Conservation (phyloP, 148 eudicot species). For the Silene conica region DNA sequence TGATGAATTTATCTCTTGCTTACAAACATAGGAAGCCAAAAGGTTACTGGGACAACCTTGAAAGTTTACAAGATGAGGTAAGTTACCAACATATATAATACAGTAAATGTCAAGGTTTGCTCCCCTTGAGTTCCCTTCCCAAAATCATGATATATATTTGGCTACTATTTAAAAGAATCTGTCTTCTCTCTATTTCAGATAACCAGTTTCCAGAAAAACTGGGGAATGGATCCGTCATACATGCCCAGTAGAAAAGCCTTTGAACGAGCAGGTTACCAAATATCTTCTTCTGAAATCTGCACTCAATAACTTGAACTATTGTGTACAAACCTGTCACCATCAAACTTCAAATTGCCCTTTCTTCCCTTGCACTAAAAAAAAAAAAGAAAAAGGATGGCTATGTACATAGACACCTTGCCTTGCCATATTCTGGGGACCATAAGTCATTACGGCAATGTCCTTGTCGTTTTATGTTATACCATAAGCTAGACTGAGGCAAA, state of each 20-base stretch:
- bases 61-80: conserved; percentile 88
- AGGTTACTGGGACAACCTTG: conserved; percentile 96
- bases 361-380: neutral
- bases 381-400: neutral
- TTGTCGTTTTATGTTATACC: neutral
- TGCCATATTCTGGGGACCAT: neutral
- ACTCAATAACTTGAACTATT: neutral
- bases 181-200: conserved; percentile 40
- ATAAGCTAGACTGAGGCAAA: conserved; percentile 8
- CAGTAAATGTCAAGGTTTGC: neutral
- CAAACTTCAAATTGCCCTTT: neutral
- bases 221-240: conserved; percentile 92
- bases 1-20: conserved; percentile 87
- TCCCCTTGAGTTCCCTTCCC: conserved; percentile 1
- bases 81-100: conserved; percentile 7
- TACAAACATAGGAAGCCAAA: conserved; percentile 93
- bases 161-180: neutral
- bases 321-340: neutral
- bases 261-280: conserved; percentile 73
- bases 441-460: neutral
- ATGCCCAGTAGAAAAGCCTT: conserved; percentile 97
- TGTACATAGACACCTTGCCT: neutral
- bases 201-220: conserved; percentile 73
- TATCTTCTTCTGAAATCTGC: neutral
- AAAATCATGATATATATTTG: neutral